Evolutionary conservation across 2,329 filamentous ascomycete species (phyloP), one percentile per base, ranked within the genome.

Genomic region (Aspergillus pseudonomiae): DNA sequence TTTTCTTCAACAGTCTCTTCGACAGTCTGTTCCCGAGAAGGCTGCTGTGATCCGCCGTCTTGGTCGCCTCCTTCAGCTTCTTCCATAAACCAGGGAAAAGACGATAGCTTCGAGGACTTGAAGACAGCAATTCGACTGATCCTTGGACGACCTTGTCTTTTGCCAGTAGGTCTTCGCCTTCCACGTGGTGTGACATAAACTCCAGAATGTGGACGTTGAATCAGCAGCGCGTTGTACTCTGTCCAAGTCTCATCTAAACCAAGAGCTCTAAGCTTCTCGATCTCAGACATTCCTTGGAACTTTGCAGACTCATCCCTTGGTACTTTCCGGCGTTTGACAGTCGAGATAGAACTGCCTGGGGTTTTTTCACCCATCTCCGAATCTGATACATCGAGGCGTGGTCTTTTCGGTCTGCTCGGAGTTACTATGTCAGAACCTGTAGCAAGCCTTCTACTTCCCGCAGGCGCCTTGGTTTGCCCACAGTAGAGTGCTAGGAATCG

Each of bases 201-300:
- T 11, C 81, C 80, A 14, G 77, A 71, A 4, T 62, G 65, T 14
- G 73, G 69, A n/a, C 77, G 76, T 32, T 79, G 74, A 54, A 80
- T 75, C 5, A 77, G 60, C 4, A 78, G 61, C 28, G 77, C 70
- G 36, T 69, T 78, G 61, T 80, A 80, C 62, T 79, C 76, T 1
- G 78, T 79, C 77, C 77, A 81, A 2, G 71, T 73, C 57, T 79
- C 76, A 63, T 80, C 78, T 63, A 79, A 66, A 1, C 79, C 79
- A 59, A 77, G 68, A 26, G 77, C 74, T 62, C 78, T 74, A 2
- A 80, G 70, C 46, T 68, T 76, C 58, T 80, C 78, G 36, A 75
- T 75, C 63, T 76, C 76, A 0, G 78, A 74, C 69, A 80, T 73
- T 9, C 72, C 74, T 11, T 59, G 57, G 36, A 74, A 67, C 14